Conservation (phyloP, 73 alveolate genomes). For the Paramecium caudatum region DNA sequence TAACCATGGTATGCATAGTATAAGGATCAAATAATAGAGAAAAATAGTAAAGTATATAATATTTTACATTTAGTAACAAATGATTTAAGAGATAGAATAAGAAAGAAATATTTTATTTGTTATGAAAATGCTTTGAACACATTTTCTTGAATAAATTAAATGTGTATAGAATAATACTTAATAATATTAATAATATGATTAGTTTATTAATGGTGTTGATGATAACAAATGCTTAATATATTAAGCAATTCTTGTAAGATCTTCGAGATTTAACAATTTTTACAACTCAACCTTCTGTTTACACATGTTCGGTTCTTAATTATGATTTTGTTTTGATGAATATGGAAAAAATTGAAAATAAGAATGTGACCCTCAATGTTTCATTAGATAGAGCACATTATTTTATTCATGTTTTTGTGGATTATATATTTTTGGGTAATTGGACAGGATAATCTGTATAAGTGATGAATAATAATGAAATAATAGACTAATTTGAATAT, state of each 20-base stretch:
- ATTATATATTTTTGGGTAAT: background rate
- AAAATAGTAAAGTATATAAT: background rate
- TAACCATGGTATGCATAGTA: slow-evolving; percentile 37
- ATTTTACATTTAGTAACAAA: slow-evolving; percentile 3
- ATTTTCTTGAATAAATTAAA: background rate
- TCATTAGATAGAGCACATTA: background rate
- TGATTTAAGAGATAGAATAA: background rate
- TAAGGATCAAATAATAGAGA: slow-evolving; percentile 52
- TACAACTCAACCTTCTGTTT: background rate
- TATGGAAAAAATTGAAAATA: background rate
- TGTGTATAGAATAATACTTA: background rate
- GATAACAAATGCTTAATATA: slow-evolving; percentile 6
- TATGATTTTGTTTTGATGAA: background rate
- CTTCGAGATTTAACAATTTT: background rate
- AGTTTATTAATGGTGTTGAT: too few relatives aligned
- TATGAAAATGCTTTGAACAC: slow-evolving; percentile 57
- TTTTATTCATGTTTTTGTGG: background rate
- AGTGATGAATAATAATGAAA: background rate
- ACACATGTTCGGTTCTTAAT: background rate
- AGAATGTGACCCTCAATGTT: background rate
- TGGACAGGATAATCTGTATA: background rate
- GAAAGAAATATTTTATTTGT: slow-evolving; percentile 23
- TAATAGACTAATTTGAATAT: background rate
- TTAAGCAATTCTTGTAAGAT: background rate
- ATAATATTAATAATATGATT: background rate